Evolutionary conservation across 139 green algal species (phyloP).

Genomic region (Gonium pectorale): DNA sequence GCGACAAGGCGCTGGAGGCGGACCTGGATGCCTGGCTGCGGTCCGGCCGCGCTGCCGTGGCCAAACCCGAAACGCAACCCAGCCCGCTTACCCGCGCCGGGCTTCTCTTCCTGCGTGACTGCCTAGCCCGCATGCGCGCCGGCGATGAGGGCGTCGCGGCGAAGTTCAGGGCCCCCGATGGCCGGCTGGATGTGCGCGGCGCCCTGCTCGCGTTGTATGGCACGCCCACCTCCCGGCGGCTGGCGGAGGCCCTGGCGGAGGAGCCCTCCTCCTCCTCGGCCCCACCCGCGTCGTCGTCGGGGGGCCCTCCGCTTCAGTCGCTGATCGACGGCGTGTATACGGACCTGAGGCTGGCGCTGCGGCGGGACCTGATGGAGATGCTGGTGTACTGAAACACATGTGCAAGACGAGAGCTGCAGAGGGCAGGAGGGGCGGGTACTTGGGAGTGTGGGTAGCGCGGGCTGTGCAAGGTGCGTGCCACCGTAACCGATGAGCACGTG

Average conservation of each 20-base stretch:
- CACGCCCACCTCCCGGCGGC: not conserved
- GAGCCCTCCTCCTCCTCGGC: no score
- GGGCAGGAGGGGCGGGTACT: no score
- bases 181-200: not conserved
- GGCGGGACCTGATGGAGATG: not conserved
- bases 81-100: not conserved
- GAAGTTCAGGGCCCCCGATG: not conserved
- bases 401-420: no score
- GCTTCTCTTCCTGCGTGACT: conserved; percentile 17
- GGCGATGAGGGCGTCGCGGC: not conserved
- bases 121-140: not conserved
- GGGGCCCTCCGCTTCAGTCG: not conserved
- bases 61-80: not conserved
- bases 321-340: not conserved
- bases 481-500: no score
- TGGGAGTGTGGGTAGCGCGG: no score
- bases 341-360: conserved; percentile 1
- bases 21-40: no score
- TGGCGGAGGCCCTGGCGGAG: not conserved
- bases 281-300: no score
- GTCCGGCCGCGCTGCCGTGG: no score
- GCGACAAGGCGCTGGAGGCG: no score
- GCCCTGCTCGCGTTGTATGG: conserved; percentile 10
- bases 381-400: no score
- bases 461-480: no score